Evolutionary conservation across 2,329 filamentous ascomycete species (phyloP).

Genomic region (Phyllosticta citriasiana): DNA sequence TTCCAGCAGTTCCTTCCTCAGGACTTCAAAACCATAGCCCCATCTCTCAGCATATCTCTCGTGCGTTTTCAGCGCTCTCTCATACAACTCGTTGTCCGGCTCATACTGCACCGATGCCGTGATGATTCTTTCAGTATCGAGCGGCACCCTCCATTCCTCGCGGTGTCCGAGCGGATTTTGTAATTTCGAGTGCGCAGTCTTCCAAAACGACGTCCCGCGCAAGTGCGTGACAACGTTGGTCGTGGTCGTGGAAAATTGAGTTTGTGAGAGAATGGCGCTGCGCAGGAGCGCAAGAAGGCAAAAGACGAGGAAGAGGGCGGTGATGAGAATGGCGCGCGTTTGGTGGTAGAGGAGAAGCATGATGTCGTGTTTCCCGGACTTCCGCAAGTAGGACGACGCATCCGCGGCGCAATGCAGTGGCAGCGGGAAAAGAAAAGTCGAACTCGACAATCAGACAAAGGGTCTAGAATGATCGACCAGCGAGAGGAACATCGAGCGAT

Average conservation of each 20-base stretch:
- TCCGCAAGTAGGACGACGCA: not conserved
- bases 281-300: not conserved
- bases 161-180: not conserved
- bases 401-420: not conserved
- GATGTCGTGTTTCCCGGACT: not conserved
- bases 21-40: slow-evolving; percentile 27
- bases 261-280: not conserved
- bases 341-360: slow-evolving; percentile 3
- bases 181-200: not conserved
- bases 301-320: slow-evolving; percentile 1
- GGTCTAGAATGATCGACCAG: not conserved
- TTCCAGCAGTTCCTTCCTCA: slow-evolving; percentile 22
- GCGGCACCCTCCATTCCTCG: not conserved
- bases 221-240: not conserved
- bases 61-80: slow-evolving; percentile 28
- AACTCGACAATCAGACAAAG: not conserved
- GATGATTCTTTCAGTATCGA: slow-evolving; percentile 6
- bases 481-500: not conserved
- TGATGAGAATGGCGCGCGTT: not conserved
- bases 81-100: slow-evolving; percentile 18
- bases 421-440: not conserved
- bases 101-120: slow-evolving; percentile 14
- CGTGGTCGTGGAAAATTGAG: not conserved
- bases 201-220: not conserved
- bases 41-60: slow-evolving; percentile 23